A percentile compares a stretch with the other conserved stretches of the same genome.
Evolutionary conservation across 257 asterid genomes (phyloP).

Genomic region (Solanum pennellii): DNA sequence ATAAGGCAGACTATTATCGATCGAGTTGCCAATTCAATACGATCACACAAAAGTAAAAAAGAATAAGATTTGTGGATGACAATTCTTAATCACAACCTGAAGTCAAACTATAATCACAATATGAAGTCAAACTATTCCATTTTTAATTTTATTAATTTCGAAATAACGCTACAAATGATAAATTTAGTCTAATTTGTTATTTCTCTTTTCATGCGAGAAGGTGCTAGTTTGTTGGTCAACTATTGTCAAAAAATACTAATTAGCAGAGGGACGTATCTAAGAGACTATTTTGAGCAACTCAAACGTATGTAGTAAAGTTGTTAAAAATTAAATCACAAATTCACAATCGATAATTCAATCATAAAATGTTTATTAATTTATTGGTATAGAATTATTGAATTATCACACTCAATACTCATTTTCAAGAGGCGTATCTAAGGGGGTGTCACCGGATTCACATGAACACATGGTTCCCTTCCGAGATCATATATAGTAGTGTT

Average conservation of each 20-base stretch:
- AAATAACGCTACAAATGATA: not conserved
- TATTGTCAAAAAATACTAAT: not conserved
- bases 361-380: too few relatives aligned
- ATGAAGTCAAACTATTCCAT: not conserved
- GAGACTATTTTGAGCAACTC: not conserved
- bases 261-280: not conserved
- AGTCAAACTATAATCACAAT: not conserved
- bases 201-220: not conserved
- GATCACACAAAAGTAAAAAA: not conserved
- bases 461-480: too few relatives aligned
- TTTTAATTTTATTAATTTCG: too few relatives aligned
- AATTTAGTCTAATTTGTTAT: too few relatives aligned
- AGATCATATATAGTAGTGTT: too few relatives aligned
- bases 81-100: not conserved
- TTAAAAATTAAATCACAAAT: too few relatives aligned
- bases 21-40: not conserved
- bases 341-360: not conserved
- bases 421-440: too few relatives aligned
- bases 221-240: not conserved
- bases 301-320: not conserved
- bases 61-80: not conserved
- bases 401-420: too few relatives aligned
- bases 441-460: too few relatives aligned
- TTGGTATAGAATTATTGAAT: too few relatives aligned
- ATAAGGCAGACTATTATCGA: not conserved